Evolutionary conservation across 2,329 filamentous ascomycete species (phyloP), one percentile per base, ranked within the genome.

Genomic region (Samsoniella hepiali): DNA sequence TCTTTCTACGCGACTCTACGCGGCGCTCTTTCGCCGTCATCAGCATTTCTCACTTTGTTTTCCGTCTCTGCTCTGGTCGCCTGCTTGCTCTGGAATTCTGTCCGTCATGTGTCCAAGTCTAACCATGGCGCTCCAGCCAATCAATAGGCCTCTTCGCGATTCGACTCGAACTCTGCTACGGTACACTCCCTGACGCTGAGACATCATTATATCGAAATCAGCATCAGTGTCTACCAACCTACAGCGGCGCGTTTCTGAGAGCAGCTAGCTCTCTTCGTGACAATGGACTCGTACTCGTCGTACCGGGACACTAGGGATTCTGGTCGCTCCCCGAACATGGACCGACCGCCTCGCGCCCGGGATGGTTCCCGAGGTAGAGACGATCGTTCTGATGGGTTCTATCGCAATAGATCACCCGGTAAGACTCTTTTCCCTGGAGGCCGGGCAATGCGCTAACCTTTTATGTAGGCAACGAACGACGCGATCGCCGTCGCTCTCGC

Each of bases 361-460:
- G 84, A 86, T 60, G 84, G 86, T 27, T 75, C 75, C 31, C 77
- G 83, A 67, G 71, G 68, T 40, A 82, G 83, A 69, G 81, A 84
- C 7, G 82, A 85, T 36, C 78, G 83, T 65, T 78, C 79, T 56
- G 86, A 90, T 70, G 81, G 78, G 49, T 88, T 87, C 67, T 88
- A 89, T 69, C 83, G 88, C 64, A 84, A 83, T 65, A 84, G 89
- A 73, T 91, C 89, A 69, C 88, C 89, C 74, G 88, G 89, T 91
- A 82, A 73, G 87, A 22, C 5, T n/a, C 15, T 15, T 8, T 15
- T 1, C 9, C n/a, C 15, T 17, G 11, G 10, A 38, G 31, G 51
- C 15, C 22, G 27, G 50, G 7, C 13, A 22, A 5, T 32, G 22
- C 11, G 53, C 49, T 62, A 47, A 63, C 62, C 29, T 40, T 11